phyloP scores from a whole-genome alignment of 495 filamentous ascomycete species.

The Hypoxylon lenormandii region DNA sequence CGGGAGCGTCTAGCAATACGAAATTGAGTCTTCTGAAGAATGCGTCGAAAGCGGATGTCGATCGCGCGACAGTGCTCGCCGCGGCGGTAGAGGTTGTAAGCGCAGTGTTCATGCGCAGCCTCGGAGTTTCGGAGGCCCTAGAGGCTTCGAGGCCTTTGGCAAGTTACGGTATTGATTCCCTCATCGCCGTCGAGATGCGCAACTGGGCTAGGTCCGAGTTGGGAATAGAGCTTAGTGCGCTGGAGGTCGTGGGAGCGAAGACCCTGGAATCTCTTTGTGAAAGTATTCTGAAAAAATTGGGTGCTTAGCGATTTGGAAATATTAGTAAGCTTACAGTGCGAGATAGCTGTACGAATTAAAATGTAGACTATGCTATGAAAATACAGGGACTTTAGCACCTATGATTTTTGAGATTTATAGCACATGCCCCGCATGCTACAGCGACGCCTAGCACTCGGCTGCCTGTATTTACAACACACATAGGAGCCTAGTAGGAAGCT shows the following conservation, averaged over 20 bases:
- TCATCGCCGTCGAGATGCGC: background rate
- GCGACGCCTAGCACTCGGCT: too few species aligned
- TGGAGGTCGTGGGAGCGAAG: background rate
- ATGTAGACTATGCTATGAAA: too few species aligned
- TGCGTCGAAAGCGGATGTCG: background rate
- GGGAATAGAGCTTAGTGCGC: background rate
- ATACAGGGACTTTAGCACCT: too few species aligned
- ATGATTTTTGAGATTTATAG: too few species aligned
- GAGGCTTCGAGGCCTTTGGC: background rate
- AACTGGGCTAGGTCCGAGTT: constrained; percentile 22
- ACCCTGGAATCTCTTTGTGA: background rate
- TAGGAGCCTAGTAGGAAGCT: too few species aligned
- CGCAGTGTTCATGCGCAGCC: background rate
- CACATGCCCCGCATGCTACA: too few species aligned
- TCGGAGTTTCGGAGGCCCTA: background rate
- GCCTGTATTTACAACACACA: too few species aligned
- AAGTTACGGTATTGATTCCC: background rate
- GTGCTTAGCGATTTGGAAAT: background rate
- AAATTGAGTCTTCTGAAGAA: constrained; percentile 4
- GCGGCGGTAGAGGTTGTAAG: background rate
- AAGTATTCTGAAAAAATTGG: constrained; percentile 3
- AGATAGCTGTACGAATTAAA: too few species aligned
- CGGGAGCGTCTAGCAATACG: background rate
- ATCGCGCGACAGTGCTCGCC: background rate
- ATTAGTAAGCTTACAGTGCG: too few species aligned